phyloP scores from a whole-genome alignment of 2,329 filamentous ascomycete genomes.

The Fusarium haematococcum region DNA sequence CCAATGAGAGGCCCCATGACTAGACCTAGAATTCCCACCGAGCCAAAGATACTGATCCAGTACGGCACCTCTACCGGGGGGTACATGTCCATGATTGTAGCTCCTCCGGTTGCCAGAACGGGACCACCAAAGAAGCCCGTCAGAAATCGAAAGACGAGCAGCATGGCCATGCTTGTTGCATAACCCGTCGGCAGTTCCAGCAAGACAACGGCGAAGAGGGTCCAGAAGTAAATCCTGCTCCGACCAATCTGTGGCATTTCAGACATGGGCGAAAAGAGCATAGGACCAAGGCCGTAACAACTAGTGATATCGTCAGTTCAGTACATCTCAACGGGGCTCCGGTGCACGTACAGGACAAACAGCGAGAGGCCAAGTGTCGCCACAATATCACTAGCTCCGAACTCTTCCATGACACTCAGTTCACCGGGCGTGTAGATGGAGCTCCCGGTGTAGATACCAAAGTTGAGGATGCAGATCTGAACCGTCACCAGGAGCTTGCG shows the following conservation, averaged over 20 bases:
- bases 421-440: conserved; percentile 19
- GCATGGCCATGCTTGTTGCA: conserved; percentile 25
- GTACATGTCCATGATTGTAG: conserved; percentile 19
- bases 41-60: conserved; percentile 14
- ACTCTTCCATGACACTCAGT: neutral
- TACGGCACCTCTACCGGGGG: conserved; percentile 2
- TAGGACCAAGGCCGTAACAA: conserved; percentile 22
- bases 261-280: conserved; percentile 33
- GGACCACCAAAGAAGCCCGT: conserved; percentile 33
- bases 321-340: neutral
- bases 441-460: conserved; percentile 17
- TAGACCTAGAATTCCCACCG: conserved; percentile 5
- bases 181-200: conserved; percentile 22
- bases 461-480: conserved; percentile 14
- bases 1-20: conserved; percentile 16
- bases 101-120: conserved; percentile 17
- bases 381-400: conserved; percentile 3
- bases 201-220: conserved; percentile 27
- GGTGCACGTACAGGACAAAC: neutral
- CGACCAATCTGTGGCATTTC: conserved; percentile 34
- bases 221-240: conserved; percentile 27
- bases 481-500: conserved; percentile 5
- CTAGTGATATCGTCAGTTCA: neutral
- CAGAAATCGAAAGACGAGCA: conserved; percentile 36
- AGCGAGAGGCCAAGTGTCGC: neutral